A percentile compares a stretch with the other conserved stretches of the same genome.
These are phyloP conservation scores for Neoboletus magnificus DNA, from an alignment of 768 basidiomycete genomes.

Conservation along the genomic window DNA sequence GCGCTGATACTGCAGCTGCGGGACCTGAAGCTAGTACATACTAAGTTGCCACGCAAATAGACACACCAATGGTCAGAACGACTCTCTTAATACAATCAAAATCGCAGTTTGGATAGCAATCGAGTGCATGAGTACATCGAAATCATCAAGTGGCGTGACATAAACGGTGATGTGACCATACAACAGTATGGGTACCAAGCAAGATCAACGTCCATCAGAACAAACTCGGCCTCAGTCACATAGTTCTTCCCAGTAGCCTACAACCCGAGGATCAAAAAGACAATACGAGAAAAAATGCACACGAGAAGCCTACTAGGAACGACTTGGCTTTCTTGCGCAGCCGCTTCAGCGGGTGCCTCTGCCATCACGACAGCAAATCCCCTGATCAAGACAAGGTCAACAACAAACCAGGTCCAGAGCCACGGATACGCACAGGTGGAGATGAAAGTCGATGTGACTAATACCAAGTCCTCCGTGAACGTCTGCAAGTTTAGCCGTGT, in stretches of 20 bases:
- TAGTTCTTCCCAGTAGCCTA: constrained; percentile 6
- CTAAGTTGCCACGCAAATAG: too few relatives aligned
- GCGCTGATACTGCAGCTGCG: too few relatives aligned
- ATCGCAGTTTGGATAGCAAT: too few relatives aligned
- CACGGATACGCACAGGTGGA: constrained; percentile 12
- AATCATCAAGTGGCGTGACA: background rate
- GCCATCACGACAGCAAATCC: constrained; percentile 22
- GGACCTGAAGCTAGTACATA: too few relatives aligned
- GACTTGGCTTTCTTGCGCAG: constrained; percentile 2
- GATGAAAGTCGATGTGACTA: constrained; percentile 25
- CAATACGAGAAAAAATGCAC: background rate
- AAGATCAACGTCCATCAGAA: background rate
- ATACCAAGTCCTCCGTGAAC: background rate
- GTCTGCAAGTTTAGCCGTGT: too few relatives aligned
- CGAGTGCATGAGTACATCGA: too few relatives aligned
- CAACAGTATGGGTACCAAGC: background rate
- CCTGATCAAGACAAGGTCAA: background rate
- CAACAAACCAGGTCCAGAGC: background rate
- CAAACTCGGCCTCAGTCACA: constrained; percentile 1
- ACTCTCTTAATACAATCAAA: too few relatives aligned
- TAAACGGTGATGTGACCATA: too few relatives aligned
- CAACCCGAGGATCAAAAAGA: background rate
- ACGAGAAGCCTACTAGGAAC: constrained; percentile 9
- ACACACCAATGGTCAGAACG: too few relatives aligned
- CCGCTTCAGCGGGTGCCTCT: constrained; percentile 5